Evolutionary conservation across 2,329 filamentous ascomycete species (phyloP), one percentile per base, ranked within the genome.

Genomic region (Cercospora sojina): DNA sequence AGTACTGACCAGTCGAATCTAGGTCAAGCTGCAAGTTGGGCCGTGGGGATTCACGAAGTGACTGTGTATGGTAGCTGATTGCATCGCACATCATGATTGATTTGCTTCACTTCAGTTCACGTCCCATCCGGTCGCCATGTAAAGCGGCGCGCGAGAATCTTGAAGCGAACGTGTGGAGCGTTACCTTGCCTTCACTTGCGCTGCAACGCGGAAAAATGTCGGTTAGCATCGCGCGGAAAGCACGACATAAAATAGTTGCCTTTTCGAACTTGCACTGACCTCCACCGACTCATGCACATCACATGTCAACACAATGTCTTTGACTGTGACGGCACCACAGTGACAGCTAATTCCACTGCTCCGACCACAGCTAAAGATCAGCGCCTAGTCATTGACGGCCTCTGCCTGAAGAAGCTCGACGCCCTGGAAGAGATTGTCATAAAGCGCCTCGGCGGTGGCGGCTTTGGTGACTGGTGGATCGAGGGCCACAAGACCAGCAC

Each of bases 1-100:
- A 16, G 27, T 31, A 27, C 55, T 58, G 25, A 49, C 23, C 16
- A 49, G 1, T 5, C 7, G 8, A 43, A 38, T 27, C 31, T 10
- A 59, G 51, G 31, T 35, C 53, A 57, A 55, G 47, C n/a, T 8
- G 65, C 65, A 13, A 49, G 41, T 5, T 67, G 65, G 65, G 62
- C 65, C 2, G 62, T 62, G 2, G 65, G 65, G 3, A 62, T 67
- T 13, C 38, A 67, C 43, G 65, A 67, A 32, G 62, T 62, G 18
- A 67, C 65, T 8, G 47, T 64, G 13, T 67, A 67, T 27, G 65
- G 65, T 12, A 47, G 12, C 16, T 64, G 20, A 60, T 53, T 8
- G 6, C 0, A n/a, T 23, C 13, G 20, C 47, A n/a, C 23, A 5
- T 25, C 25, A 13, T 53, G 47, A 53, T 51, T 5, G 43, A 9